Base-by-base conservation (phyloP, 108 stramenopile species). In the Pseudonitzschia delicatissima region DNA sequence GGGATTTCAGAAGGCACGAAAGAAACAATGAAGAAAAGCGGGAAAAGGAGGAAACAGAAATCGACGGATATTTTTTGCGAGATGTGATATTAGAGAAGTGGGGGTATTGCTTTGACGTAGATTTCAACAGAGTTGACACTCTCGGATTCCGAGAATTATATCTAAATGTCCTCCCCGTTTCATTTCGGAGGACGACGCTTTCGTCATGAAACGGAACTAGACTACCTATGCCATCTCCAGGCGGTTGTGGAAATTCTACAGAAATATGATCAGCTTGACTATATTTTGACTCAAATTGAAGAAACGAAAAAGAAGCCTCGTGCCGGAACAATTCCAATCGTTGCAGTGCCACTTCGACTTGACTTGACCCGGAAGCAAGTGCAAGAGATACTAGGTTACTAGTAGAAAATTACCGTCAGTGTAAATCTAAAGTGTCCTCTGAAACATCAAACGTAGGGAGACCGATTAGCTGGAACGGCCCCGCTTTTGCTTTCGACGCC, bases 211-310 rank as follows among this genome's bases (percentile, higher is more conserved):
- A 82, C 81, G 15, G 88, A 87, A 45, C 57, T 72, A 28, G 88
- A 90, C 60, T 90, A 90, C 57, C 71, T 90, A n/a, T 85, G 84
- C 44, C 88, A 90, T 45, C 70, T 87, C 64, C 88, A 90, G 34
- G 88, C 86, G 2, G 78, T 87, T 20, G 83, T 90, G 0, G 89
- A 90, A 63, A 87, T 90, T 48, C 71, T 90, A 39, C 62, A 73
- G 36, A 84, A 86, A 59, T 90, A 90, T 52, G 71, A 86, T 45
- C 86, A 86, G 42, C 31, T 90, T 2, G 86, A 83, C 17, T 83
- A 71, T 52, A 73, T 85, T 5, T 48, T 83, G 11, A 37, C 71
- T 68, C 88, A 90, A 47, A 66, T 90, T 12, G 32, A 62, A 37
- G 86, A 90, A 66, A 86, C 88, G 47, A 66, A 74, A 18, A 90